Percentiles rank a stretch among this genome's conserved stretches.
Conservation (phyloP, 1,284 basidiomycete genomes). For the Apiotrichum akiyoshidainum region DNA sequence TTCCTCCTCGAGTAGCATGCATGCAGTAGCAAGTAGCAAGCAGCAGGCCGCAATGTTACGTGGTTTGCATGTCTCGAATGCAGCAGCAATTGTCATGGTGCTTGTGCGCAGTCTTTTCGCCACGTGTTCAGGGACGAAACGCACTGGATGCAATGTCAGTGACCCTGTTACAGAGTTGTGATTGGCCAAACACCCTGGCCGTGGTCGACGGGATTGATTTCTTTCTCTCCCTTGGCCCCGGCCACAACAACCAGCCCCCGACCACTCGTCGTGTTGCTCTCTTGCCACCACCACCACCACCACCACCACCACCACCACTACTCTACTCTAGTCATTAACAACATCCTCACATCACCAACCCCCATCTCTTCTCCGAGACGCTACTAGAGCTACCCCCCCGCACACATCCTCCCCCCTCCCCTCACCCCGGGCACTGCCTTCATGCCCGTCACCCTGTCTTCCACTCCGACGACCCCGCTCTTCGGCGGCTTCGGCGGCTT, state of each 20-base stretch:
- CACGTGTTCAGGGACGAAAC: no score
- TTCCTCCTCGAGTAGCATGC: constrained; percentile 28
- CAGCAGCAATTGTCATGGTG: no score
- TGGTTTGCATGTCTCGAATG: no score
- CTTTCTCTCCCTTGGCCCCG: background rate
- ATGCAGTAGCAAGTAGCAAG: no score
- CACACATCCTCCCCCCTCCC: background rate
- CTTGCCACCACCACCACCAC: background rate
- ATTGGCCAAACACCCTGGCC: background rate
- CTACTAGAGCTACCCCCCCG: background rate
- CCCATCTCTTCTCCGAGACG: background rate
- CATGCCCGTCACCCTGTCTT: background rate
- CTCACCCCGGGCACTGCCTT: background rate
- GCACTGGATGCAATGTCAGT: no score
- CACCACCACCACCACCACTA: background rate
- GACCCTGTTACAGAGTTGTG: background rate
- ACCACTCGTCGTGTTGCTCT: background rate
- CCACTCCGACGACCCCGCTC: background rate
- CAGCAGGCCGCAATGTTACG: no score
- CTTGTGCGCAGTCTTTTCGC: no score
- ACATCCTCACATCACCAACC: background rate
- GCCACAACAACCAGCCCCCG: constrained; percentile 5
- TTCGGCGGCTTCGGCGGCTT: background rate
- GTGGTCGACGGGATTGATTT: constrained; percentile 2
- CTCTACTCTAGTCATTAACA: background rate